These are phyloP conservation scores for Globisporangium paddicum DNA, from an alignment of 352 stramenopile genomes.

Conservation along the genomic window DNA sequence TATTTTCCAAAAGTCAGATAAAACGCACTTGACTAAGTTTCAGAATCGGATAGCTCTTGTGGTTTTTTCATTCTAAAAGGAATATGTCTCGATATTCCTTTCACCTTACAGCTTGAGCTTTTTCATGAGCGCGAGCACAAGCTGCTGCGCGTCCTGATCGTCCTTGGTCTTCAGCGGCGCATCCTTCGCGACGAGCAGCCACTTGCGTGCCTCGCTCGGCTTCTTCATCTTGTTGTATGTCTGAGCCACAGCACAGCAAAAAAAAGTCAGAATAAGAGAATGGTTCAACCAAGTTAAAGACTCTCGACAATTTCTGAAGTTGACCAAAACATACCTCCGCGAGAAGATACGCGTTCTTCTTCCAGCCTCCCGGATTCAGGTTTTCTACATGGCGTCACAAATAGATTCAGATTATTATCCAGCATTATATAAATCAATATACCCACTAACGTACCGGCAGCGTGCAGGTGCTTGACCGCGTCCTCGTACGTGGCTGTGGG, in stretches of 20 bases:
- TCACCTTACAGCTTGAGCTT: conserved; percentile 27
- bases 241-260: conserved; percentile 15
- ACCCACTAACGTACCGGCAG: conserved; percentile 49
- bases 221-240: conserved; percentile 70
- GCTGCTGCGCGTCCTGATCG: conserved; percentile 42
- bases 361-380: conserved; percentile 68
- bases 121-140: conserved; percentile 39
- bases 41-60: neutral
- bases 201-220: conserved; percentile 33
- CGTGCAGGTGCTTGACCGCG: conserved; percentile 41
- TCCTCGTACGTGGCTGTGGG: conserved; percentile 64
- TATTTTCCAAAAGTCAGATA: too few relatives aligned
- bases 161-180: conserved; percentile 61
- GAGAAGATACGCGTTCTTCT: conserved; percentile 70
- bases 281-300: neutral
- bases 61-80: neutral
- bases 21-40: too few relatives aligned
- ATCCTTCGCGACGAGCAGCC: conserved; percentile 38
- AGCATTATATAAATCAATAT: too few relatives aligned
- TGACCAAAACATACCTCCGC: conserved; percentile 26
- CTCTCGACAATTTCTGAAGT: neutral
- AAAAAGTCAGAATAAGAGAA: neutral
- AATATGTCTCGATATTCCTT: too few relatives aligned
- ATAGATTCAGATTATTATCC: neutral
- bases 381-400: conserved; percentile 28